Evolutionary conservation across 257 asterid genomes (phyloP), one percentile per base, ranked within the genome.

Genomic region (Solanum chiquidenum): DNA sequence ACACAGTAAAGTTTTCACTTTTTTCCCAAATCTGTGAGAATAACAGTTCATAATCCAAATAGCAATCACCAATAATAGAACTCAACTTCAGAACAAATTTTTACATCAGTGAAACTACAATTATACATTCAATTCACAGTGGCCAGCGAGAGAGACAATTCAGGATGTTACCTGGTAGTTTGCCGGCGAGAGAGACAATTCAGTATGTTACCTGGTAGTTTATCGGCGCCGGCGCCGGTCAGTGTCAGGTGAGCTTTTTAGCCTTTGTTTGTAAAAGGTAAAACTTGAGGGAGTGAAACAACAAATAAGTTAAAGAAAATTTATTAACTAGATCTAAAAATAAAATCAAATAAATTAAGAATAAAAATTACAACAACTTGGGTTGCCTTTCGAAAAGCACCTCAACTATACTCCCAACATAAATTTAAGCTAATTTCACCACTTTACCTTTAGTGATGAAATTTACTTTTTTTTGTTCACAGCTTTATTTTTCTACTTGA

Each of bases 401-500:
- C 25, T 20, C n/a, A 7, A 7, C 0, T 58, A 58, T 20, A 20
- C 20, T 58, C 10, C 1, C 20, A 5, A 58, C 66, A 58, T 58
- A 8, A 20, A 18, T 7, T 20, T 1, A 58, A 58, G 66, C 12
- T 58, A 55, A 55, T 55, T 55, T 55, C 10, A 55, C 25, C 21
- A 4, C 46, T 42, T 9, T 0, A 40, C 12, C 6, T 4, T 46
- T 46, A 12, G 55, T 4, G 18, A 12, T 46, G 55, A 46, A 44
- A 12, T 46, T 46, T 46, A 46, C 16, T 44, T 44, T 44, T 12
- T 44, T 12, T 46, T 46, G 0, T 46, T 46, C 7, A 4, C 4
- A 0, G 0, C 0, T 55, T 55, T 0, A 55, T 55, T 18, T 55
- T 55, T 55, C 0, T 55, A 20, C 2, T 0, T 18, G 0, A 55